Base-by-base conservation (phyloP, 768 basidiomycete genomes). In the Rhizopogon vesiculosus region DNA sequence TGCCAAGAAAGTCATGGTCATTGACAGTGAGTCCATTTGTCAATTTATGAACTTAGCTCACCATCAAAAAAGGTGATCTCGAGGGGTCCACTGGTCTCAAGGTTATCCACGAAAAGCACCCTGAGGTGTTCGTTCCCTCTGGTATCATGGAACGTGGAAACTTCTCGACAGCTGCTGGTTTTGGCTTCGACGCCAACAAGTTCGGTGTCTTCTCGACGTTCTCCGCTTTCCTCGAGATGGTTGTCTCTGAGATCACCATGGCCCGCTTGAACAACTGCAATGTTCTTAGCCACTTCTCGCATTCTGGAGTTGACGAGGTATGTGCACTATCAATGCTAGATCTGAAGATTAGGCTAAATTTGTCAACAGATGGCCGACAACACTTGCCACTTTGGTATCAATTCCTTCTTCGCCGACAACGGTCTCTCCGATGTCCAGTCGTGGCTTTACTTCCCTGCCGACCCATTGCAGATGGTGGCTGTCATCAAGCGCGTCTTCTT, bases 191-290 rank as follows among this genome's bases (percentile, higher is more conserved):
- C 39, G 69, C 79, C 22, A 80, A 91, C 64, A 92, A 91, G 70
- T 89, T 87, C 57, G 91, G 92, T 58, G 89, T 92, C 54, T 91
- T 91, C 75, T 91, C 90, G 25, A 93, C 92, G 4, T 94, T 94
- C 74, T 89, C 88, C 48, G 91, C 92, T 3, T 94, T 94, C 79
- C 77, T 92, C 56, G 92, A 94, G 79, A 93, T 93, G 92, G 77
- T 89, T 48, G 70, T 94, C 53, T 92, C 90, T 5, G 92, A 94
- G 69, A 74, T 93, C 51, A 93, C 92, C 10, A 94, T 93, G 92
- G 92, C 92, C n/a, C 82, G 92, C 52, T 70, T 94, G 68, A 94
- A 94, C 70, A 79, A 88, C 62, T 89, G 89, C 76, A 94, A 93
- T 65, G 85, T 93, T 8, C 80, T 94, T 22, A 86, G 79, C 64